These are phyloP conservation scores for Athelia sp. DNA, from an alignment of 1,284 basidiomycete genomes.

Conservation along the genomic window DNA sequence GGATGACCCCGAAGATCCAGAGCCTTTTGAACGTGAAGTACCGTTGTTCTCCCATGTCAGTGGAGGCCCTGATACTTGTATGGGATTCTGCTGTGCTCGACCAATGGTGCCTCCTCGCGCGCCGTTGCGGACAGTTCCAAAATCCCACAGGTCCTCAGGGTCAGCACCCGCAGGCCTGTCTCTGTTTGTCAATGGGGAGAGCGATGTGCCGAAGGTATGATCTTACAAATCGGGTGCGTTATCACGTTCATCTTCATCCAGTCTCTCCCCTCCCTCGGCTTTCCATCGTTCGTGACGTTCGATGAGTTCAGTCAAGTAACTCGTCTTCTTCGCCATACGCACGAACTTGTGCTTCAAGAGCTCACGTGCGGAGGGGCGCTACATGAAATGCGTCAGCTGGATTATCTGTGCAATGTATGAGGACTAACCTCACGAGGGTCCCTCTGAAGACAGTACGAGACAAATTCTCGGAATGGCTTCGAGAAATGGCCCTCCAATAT, in stretches of 20 bases:
- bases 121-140: constrained; percentile 80
- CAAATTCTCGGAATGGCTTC: constrained; percentile 91
- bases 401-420: not conserved
- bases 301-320: constrained; percentile 91
- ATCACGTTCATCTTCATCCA: constrained; percentile 67
- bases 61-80: constrained; percentile 59
- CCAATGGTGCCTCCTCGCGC: constrained; percentile 57
- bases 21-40: constrained; percentile 33
- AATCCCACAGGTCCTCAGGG: constrained; percentile 91
- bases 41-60: constrained; percentile 74
- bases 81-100: constrained; percentile 44
- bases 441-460: constrained; percentile 87
- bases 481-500: constrained; percentile 86
- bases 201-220: constrained; percentile 1
- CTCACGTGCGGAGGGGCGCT: constrained; percentile 93
- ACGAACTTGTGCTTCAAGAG: constrained; percentile 96
- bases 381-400: constrained; percentile 2
- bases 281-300: constrained; percentile 93
- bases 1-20: constrained; percentile 26
- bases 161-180: constrained; percentile 53
- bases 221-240: constrained; percentile 57
- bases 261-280: constrained; percentile 83
- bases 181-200: constrained; percentile 10
- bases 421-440: constrained; percentile 83
- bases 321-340: constrained; percentile 90